These are phyloP conservation scores for Zea luxurians DNA, from an alignment of 176 grass and related monocot species.

Conservation along the genomic window DNA sequence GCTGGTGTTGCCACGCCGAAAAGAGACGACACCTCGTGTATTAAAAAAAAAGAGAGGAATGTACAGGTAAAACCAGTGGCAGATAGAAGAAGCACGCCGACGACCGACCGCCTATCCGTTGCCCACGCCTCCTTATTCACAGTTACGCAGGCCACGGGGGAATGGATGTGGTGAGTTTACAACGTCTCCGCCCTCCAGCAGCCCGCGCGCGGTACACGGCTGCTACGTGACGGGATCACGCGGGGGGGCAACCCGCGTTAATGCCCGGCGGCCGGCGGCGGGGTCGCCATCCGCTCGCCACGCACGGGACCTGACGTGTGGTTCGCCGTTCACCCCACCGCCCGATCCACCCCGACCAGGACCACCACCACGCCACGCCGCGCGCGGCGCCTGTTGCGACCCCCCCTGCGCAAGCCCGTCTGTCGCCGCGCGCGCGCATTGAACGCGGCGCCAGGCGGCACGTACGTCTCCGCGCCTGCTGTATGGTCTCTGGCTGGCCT, in stretches of 20 bases:
- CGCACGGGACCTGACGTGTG: background rate
- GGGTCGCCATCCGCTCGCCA: background rate
- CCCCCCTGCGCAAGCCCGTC: background rate
- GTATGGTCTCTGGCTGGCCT: no score
- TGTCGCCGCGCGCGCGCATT: background rate
- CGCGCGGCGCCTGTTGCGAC: background rate
- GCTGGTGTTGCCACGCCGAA: background rate
- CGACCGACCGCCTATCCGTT: no score
- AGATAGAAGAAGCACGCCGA: no score
- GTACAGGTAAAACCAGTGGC: no score
- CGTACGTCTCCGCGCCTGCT: background rate
- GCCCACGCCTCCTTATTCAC: no score
- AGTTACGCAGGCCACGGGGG: no score
- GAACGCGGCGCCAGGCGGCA: background rate
- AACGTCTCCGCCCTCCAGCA: no score
- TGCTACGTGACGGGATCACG: slow-evolving; percentile 21
- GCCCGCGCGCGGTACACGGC: no score
- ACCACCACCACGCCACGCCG: no score
- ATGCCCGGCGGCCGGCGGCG: background rate
- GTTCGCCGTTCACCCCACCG: background rate
- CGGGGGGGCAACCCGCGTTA: background rate
- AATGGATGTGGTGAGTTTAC: no score
- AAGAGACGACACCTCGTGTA: background rate
- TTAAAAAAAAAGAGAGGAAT: background rate
- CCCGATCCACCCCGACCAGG: no score